Percentiles rank a stretch among this genome's conserved stretches.
phyloP scores from a whole-genome alignment of 2,329 filamentous ascomycete genomes.

The Phialophora macrospora region DNA sequence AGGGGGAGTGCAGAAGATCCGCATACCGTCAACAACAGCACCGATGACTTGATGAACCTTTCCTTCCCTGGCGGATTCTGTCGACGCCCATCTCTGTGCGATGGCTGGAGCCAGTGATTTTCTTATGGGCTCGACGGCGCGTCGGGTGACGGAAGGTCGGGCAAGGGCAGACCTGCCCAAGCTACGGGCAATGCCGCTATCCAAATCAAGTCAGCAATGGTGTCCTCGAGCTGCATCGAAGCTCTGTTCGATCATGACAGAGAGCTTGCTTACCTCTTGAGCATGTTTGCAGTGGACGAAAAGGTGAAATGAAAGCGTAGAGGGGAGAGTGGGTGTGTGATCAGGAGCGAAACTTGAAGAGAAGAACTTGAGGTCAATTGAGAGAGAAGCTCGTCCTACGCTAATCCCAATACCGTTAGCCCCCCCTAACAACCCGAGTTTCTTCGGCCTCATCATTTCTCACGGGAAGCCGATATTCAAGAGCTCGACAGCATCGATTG shows the following conservation, averaged over 20 bases:
- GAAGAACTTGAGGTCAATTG: constrained; percentile 15
- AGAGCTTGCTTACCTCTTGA: constrained; percentile 61
- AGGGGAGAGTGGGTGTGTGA: constrained; percentile 34
- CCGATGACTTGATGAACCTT: constrained; percentile 86
- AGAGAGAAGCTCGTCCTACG: constrained; percentile 2
- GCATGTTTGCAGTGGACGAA: constrained; percentile 56
- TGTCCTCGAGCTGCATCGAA: constrained; percentile 46
- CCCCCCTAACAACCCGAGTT: neutral
- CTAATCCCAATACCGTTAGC: neutral
- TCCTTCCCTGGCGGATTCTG: constrained; percentile 62
- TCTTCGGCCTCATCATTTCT: neutral
- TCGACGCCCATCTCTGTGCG: constrained; percentile 66
- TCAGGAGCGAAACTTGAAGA: constrained; percentile 32
- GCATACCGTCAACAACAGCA: constrained; percentile 96
- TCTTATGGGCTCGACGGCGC: constrained; percentile 62
- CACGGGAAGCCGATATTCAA: neutral
- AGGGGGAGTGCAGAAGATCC: constrained; percentile 42
- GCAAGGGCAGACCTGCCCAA: constrained; percentile 63
- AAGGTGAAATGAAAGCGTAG: constrained; percentile 30
- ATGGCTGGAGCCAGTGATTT: constrained; percentile 64
- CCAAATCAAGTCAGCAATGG: constrained; percentile 38
- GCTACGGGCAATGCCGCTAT: constrained; percentile 69
- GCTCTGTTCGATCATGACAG: constrained; percentile 17
- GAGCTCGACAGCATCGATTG: neutral
- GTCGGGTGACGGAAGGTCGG: constrained; percentile 60